Conservation (phyloP, 1,284 basidiomycete genomes). For the Sutorius eximius region DNA sequence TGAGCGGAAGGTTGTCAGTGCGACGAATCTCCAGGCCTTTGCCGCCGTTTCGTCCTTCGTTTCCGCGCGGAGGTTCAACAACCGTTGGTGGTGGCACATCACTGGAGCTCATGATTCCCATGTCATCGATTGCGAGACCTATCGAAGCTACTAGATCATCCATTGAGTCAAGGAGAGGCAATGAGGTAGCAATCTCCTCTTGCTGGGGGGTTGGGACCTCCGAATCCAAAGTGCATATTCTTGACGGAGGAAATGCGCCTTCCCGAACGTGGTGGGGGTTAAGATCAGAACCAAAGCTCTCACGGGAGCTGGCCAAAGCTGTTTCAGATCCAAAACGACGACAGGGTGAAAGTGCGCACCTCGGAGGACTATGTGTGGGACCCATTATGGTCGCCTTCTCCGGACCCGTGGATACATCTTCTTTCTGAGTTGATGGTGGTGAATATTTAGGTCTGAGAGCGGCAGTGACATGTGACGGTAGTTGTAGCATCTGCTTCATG, state of each 20-base stretch:
- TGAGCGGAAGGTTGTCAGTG: conserved; percentile 17
- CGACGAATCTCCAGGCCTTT: conserved; percentile 37
- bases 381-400: background rate
- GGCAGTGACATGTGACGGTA: conserved; percentile 54
- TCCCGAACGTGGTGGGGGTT: conserved; percentile 56
- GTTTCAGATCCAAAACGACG: background rate
- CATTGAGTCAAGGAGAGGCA: conserved; percentile 32
- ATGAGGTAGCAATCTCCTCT: conserved; percentile 12
- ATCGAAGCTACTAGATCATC: conserved; percentile 37
- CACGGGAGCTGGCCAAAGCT: conserved; percentile 16
- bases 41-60: conserved; percentile 24
- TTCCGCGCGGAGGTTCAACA: conserved; percentile 38
- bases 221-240: conserved; percentile 37
- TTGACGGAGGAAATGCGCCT: conserved; percentile 64
- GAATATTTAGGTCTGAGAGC: conserved; percentile 36
- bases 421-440: conserved; percentile 10
- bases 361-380: conserved; percentile 17
- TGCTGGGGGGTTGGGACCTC: conserved; percentile 20
- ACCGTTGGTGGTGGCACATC: conserved; percentile 42
- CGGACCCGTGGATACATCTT: conserved; percentile 1
- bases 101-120: conserved; percentile 36
- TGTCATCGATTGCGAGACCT: conserved; percentile 38
- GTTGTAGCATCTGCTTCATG: conserved; percentile 55
- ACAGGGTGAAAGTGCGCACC: conserved; percentile 19
- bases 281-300: conserved; percentile 16